These are phyloP conservation scores for Xylaria sp. DNA, from an alignment of 2,329 filamentous ascomycete species.

Conservation along the genomic window DNA sequence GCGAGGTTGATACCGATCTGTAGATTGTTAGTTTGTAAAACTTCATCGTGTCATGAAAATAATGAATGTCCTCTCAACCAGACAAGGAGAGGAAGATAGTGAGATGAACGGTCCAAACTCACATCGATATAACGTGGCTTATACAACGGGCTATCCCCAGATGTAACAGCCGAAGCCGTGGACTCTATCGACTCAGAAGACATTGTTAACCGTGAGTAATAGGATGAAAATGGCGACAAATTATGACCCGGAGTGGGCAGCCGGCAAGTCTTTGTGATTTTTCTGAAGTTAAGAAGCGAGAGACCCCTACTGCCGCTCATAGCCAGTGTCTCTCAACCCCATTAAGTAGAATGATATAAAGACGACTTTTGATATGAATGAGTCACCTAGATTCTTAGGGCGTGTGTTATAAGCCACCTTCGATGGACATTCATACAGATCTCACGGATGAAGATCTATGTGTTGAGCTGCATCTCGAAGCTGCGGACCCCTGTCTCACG, in stretches of 20 bases:
- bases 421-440: no score
- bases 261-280: constrained; percentile 9
- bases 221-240: constrained; percentile 2
- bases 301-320: constrained; percentile 9
- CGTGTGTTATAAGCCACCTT: no score
- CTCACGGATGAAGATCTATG: neutral
- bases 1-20: constrained; percentile 93
- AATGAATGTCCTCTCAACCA: neutral
- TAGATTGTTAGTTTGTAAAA: constrained; percentile 2
- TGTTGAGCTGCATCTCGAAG: neutral
- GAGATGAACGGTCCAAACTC: constrained; percentile 26
- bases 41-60: neutral
- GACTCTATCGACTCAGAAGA: constrained; percentile 21
- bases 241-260: neutral
- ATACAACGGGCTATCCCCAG: constrained; percentile 28
- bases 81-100: neutral
- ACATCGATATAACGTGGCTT: constrained; percentile 59
- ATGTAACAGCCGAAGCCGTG: constrained; percentile 15
- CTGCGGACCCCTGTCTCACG: neutral
- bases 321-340: neutral
- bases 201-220: constrained; percentile 24
- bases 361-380: neutral
- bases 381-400: neutral
- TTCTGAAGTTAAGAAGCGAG: constrained; percentile 9
- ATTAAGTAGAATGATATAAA: no score